phyloP scores from a whole-genome alignment of 139 green algal genomes.

The Chlorella vulgaris region DNA sequence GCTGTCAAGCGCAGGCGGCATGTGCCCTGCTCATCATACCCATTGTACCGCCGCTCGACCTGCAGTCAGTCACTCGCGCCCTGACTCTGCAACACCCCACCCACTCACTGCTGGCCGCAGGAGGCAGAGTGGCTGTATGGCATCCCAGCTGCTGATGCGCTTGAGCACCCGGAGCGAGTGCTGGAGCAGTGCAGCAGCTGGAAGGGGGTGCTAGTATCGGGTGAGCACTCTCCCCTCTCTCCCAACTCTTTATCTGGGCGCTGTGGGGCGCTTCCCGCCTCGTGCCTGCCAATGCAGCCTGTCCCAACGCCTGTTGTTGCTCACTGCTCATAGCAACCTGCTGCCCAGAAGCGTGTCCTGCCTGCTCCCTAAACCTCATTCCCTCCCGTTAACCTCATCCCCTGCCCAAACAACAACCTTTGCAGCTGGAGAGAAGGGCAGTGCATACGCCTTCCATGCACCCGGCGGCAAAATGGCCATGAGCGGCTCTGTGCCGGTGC shows the following conservation, averaged over 20 bases:
- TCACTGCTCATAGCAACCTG: no score
- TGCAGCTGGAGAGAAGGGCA: slow-evolving; percentile 76
- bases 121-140: slow-evolving; percentile 86
- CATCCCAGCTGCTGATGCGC: slow-evolving; percentile 55
- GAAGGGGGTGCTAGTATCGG: slow-evolving; percentile 11
- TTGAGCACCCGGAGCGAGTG: slow-evolving; percentile 54
- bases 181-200: slow-evolving; percentile 21
- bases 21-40: not conserved
- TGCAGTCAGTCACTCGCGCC: no score
- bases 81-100: no score
- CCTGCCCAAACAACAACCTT: slow-evolving; percentile 48
- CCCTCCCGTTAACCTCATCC: not conserved
- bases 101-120: not conserved
- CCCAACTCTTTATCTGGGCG: no score
- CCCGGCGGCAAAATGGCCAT: slow-evolving; percentile 54
- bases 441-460: slow-evolving; percentile 72
- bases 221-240: not conserved
- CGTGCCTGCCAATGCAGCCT: no score
- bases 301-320: no score
- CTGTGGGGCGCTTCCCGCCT: no score
- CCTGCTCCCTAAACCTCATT: not conserved
- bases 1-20: not conserved
- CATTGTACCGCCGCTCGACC: no score
- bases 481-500: slow-evolving; percentile 66
- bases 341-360: no score